phyloP scores from a whole-genome alignment of 83 land plant genomes.

The Picea engelmannii region DNA sequence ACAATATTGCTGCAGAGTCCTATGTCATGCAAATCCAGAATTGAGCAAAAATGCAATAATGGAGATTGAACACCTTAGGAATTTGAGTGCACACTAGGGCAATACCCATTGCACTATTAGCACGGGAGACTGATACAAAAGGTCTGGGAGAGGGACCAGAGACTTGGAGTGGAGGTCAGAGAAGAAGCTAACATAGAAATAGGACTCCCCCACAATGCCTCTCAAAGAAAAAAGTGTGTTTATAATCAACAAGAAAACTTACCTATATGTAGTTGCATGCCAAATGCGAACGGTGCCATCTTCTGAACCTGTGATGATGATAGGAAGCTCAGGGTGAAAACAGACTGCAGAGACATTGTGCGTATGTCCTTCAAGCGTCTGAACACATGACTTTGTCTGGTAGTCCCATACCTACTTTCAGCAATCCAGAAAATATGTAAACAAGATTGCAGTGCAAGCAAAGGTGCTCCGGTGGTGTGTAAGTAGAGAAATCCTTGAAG shows the following conservation, averaged over 20 bases:
- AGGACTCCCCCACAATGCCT: too few species aligned
- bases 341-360: slow-evolving; percentile 98
- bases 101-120: too few species aligned
- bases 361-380: slow-evolving; percentile 97
- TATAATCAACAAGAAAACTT: not conserved
- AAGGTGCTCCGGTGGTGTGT: not conserved
- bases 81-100: too few species aligned
- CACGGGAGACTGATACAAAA: too few species aligned
- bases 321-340: slow-evolving; percentile 98
- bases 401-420: slow-evolving; percentile 84
- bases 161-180: too few species aligned
- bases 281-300: slow-evolving; percentile 97
- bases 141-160: too few species aligned
- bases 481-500: not conserved
- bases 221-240: too few species aligned
- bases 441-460: not conserved
- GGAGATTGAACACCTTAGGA: too few species aligned
- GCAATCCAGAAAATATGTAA: slow-evolving; percentile 8
- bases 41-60: too few species aligned
- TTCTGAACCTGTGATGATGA: slow-evolving; percentile 97
- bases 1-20: too few species aligned
- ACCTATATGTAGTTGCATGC: slow-evolving; percentile 96
- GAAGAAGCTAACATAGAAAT: too few species aligned
- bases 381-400: slow-evolving; percentile 97
- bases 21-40: too few species aligned